phyloP scores from a whole-genome alignment of 1,139 yeast species.

The Pichia sp. region DNA sequence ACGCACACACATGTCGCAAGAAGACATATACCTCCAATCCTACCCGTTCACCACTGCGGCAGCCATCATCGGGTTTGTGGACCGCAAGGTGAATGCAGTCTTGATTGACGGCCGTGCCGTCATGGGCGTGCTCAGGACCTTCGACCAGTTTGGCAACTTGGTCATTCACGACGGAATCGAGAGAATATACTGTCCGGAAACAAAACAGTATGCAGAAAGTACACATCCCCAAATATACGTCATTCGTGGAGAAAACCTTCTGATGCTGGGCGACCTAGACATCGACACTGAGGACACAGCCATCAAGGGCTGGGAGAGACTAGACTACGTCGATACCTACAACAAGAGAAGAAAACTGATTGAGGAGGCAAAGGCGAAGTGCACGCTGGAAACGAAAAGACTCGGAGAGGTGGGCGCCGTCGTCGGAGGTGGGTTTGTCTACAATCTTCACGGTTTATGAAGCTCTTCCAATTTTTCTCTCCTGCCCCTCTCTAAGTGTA shows the following conservation, averaged over 20 bases:
- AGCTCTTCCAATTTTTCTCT: background rate
- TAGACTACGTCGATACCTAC: constrained; percentile 4
- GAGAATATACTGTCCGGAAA: constrained; percentile 61
- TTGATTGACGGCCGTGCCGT: constrained; percentile 87
- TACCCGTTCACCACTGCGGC: constrained; percentile 96
- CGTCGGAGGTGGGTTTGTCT: background rate
- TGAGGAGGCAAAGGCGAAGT: constrained; percentile 12
- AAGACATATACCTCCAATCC: constrained; percentile 53
- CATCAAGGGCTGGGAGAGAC: constrained; percentile 20
- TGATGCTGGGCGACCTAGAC: constrained; percentile 92
- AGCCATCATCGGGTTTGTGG: constrained; percentile 90
- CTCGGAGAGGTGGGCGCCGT: constrained; percentile 7
- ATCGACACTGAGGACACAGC: constrained; percentile 83
- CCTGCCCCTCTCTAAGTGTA: background rate
- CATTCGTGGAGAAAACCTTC: constrained; percentile 95
- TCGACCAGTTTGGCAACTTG: constrained; percentile 92
- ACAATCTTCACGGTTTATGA: constrained; percentile 5
- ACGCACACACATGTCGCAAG: constrained; percentile 19
- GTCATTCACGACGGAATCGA: constrained; percentile 90
- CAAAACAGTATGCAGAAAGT: constrained; percentile 67
- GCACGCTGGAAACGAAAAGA: constrained; percentile 1
- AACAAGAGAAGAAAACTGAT: constrained; percentile 1
- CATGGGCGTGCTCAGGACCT: constrained; percentile 88
- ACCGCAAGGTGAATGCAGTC: constrained; percentile 78
- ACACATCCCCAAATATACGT: constrained; percentile 61